Base-by-base conservation (phyloP, 139 green algal species). In the Klebsormidium nitens region DNA sequence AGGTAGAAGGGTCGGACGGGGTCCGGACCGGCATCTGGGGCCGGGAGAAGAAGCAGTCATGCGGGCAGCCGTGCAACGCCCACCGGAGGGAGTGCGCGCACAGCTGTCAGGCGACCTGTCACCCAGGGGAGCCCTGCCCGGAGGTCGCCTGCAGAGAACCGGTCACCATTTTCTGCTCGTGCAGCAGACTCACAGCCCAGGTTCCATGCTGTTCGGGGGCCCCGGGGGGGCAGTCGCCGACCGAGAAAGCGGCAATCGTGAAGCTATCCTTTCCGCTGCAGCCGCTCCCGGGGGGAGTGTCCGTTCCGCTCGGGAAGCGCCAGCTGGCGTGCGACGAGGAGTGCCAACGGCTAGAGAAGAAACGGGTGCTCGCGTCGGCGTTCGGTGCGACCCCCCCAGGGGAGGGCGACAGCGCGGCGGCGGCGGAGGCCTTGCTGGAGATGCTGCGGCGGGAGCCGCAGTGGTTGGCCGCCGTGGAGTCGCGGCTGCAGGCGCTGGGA, bases 281-380 rank as follows among this genome's bases (percentile, higher is more conserved):
- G n/a, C n/a, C n/a, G n/a, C n/a, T n/a, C n/a, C n/a, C n/a, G n/a
- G n/a, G n/a, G n/a, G n/a, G n/a, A n/a, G n/a, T n/a, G n/a, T n/a
- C n/a, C 32, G 68, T 75, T 23, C 64, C 64, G 32, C 31, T 69
- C 23, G 63, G 64, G 31, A 49, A 66, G 62, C 40, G 71, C n/a
- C 26, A 75, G 64, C 63, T 78, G 42, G 38, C 64, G 46, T 78
- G 71, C 47, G 69, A 67, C 17, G 71, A 75, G 26, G 71, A 78
- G 37, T 78, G 71, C 38, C 49, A 32, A 14, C 66, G 34, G 37
- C n/a, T 58, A 11, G 65, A 75, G 64, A 69, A 65, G 52, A 57
- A 31, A 64, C 29, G 69, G 19, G 3, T 58, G 44, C 42, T 78
- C 6, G 71, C 71, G 1, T 50, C 68, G 50, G 71, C 71, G 32